Conservation (phyloP, 169 alveolate genomes). For the Amoebophrya sp. region DNA sequence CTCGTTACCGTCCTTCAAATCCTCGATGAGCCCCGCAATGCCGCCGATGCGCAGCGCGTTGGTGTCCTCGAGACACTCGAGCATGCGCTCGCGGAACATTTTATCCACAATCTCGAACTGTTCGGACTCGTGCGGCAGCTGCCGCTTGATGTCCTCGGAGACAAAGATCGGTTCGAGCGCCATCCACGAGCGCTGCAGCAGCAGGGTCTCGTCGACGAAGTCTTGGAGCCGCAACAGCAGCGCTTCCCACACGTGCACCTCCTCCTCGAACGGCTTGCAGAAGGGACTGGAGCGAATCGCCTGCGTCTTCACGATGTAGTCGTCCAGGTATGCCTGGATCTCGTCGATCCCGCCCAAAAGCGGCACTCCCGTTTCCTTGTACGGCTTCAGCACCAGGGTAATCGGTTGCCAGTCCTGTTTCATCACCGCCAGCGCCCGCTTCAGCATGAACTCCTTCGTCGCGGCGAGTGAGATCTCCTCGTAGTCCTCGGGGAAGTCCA, state of each 20-base stretch:
- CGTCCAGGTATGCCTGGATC: conserved; percentile 50
- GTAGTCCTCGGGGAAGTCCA: conserved; percentile 32
- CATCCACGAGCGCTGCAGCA: conserved; percentile 50
- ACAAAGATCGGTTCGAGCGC: conserved; percentile 55
- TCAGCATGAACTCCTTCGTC: conserved; percentile 37
- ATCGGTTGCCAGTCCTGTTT: conserved; percentile 68
- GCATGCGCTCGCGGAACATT: conserved; percentile 37
- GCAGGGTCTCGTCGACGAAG: conserved; percentile 36
- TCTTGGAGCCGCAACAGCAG: conserved; percentile 45
- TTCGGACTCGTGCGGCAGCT: conserved; percentile 43
- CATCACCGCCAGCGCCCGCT: conserved; percentile 36
- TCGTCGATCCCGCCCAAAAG: conserved; percentile 59
- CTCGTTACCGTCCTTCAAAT: conserved; percentile 54
- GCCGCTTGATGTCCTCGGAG: conserved; percentile 55
- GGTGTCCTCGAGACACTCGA: conserved; percentile 34
- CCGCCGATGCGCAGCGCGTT: conserved; percentile 45
- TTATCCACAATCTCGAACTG: conserved; percentile 41
- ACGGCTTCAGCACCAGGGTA: conserved; percentile 40
- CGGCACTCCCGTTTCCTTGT: conserved; percentile 49
- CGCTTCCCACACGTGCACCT: conserved; percentile 66
- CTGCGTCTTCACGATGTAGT: conserved; percentile 56
- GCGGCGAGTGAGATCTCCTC: conserved; percentile 47
- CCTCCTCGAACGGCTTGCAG: conserved; percentile 56
- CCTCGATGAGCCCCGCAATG: conserved; percentile 46
- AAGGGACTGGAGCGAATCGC: conserved; percentile 56